Evolutionary conservation across 2,329 filamentous ascomycete genomes (phyloP), one percentile per base, ranked within the genome.

Genomic region (Nannizziopsis arthrosporioides): DNA sequence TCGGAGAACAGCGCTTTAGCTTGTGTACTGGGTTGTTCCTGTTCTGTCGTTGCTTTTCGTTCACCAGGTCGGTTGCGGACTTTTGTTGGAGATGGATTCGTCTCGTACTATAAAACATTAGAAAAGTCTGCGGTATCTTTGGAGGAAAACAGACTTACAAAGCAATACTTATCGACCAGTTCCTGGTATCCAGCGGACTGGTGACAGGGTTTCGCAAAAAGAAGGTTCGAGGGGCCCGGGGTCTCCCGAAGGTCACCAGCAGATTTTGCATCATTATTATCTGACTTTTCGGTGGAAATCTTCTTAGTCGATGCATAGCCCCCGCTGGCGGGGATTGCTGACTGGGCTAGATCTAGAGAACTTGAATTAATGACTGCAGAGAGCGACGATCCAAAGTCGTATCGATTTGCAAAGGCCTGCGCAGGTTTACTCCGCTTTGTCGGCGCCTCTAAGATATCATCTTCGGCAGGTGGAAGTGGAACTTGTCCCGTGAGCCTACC

Each of bases 81-180:
- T 32, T 38, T 40, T 12, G 42, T 18, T 34, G 39, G 40, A 43
- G 48, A 43, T 5, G 37, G 27, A 18, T 27, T 27, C 7, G 48
- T 41, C 47, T 47, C 43, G 15, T 36, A 50, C 41, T 50, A 8
- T 19, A n/a, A n/a, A 5, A 34, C n/a, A 34, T 8, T 35, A 7
- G 14, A 9, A 27, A 3, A 9, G 1, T 37, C n/a, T 12, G n/a
- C 36, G 37, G 15, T 12, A 38, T 5, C 7, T 8, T 39, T 14
- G 14, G 4, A 27, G 27, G 17, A 15, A 47, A 38, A 76, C n/a
- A n/a, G n/a, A 94, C 90, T 81, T 90, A 95, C 90, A 80, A 96
- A 98, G 77, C 92, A 98, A 76, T 94, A 98, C 74, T 94, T 95
- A 74, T 94, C 89, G 67, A 98, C 84, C 56, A 98, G 78, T 70